phyloP scores from a whole-genome alignment of 2,329 filamentous ascomycete genomes.

The Ophiocordyceps camponoti-saundersi region DNA sequence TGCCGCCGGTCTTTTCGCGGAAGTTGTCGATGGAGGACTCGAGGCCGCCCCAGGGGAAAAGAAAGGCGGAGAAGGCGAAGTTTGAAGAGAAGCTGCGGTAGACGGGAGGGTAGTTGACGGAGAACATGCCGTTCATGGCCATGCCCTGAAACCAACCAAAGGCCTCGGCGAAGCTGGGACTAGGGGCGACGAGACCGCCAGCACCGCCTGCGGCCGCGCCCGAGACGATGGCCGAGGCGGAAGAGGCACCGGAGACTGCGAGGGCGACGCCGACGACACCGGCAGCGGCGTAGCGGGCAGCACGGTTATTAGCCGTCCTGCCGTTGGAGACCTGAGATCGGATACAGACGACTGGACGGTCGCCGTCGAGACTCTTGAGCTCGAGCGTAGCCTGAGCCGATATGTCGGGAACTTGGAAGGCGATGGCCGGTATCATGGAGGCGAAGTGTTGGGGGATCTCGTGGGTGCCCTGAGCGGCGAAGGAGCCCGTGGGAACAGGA shows the following conservation, averaged over 20 bases:
- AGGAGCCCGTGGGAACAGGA: slow-evolving; percentile 63
- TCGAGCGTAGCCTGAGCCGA: slow-evolving; percentile 69
- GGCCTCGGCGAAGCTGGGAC: slow-evolving; percentile 73
- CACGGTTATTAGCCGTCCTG: slow-evolving; percentile 59
- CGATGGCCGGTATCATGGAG: slow-evolving; percentile 66
- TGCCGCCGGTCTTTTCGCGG: slow-evolving; percentile 64
- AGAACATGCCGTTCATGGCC: slow-evolving; percentile 93
- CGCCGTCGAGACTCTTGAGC: slow-evolving; percentile 44
- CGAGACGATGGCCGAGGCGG: slow-evolving; percentile 32
- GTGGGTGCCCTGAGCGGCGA: slow-evolving; percentile 56
- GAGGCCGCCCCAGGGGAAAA: slow-evolving; percentile 69
- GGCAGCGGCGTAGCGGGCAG: slow-evolving; percentile 68
- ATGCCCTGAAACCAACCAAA: slow-evolving; percentile 85
- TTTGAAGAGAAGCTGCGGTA: slow-evolving; percentile 86
- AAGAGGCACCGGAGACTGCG: slow-evolving; percentile 53
- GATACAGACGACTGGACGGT: slow-evolving; percentile 61
- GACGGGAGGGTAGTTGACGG: slow-evolving; percentile 69
- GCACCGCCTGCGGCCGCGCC: slow-evolving; percentile 32
- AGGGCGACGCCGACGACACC: slow-evolving; percentile 77
- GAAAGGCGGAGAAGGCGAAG: slow-evolving; percentile 77
- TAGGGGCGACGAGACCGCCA: slow-evolving; percentile 45
- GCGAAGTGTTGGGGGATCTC: slow-evolving; percentile 55
- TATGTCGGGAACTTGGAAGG: slow-evolving; percentile 81
- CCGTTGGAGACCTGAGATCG: slow-evolving; percentile 71
- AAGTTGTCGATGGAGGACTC: slow-evolving; percentile 75